These are phyloP conservation scores for Cercophora scortea DNA, from an alignment of 495 filamentous ascomycete species.

Conservation along the genomic window DNA sequence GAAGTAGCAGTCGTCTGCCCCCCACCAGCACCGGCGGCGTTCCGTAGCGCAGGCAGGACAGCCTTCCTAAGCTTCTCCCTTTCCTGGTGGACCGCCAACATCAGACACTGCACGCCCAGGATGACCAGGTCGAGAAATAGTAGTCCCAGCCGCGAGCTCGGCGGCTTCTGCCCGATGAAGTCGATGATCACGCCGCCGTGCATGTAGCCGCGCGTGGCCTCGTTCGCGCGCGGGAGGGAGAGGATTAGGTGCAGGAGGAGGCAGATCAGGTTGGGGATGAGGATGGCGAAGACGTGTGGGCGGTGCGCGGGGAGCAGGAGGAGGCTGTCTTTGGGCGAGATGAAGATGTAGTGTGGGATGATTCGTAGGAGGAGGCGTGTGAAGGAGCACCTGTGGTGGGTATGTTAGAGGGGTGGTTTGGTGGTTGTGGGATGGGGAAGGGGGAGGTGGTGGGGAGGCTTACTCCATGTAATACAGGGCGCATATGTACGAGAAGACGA, in stretches of 20 bases:
- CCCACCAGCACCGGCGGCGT: background rate
- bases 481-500: constrained; percentile 75
- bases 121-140: constrained; percentile 58
- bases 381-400: constrained; percentile 60
- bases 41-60: constrained; percentile 23
- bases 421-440: background rate
- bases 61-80: constrained; percentile 47
- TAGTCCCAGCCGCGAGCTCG: constrained; percentile 57
- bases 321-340: constrained; percentile 64
- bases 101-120: constrained; percentile 60
- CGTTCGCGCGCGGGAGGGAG: constrained; percentile 56
- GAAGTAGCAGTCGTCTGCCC: background rate
- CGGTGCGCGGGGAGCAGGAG: constrained; percentile 55
- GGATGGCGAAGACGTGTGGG: constrained; percentile 61
- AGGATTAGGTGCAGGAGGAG: constrained; percentile 61
- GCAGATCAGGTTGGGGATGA: constrained; percentile 64
- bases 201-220: constrained; percentile 70
- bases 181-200: constrained; percentile 79
- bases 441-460: constrained; percentile 15
- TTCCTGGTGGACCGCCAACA: constrained; percentile 67
- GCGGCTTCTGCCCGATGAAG: constrained; percentile 78
- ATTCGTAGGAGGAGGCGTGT: constrained; percentile 62
- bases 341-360: constrained; percentile 63
- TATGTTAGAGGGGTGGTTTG: background rate
- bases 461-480: constrained; percentile 90